Conservation (phyloP, 2,329 filamentous ascomycete genomes). For the Trematosphaeria pertusa region DNA sequence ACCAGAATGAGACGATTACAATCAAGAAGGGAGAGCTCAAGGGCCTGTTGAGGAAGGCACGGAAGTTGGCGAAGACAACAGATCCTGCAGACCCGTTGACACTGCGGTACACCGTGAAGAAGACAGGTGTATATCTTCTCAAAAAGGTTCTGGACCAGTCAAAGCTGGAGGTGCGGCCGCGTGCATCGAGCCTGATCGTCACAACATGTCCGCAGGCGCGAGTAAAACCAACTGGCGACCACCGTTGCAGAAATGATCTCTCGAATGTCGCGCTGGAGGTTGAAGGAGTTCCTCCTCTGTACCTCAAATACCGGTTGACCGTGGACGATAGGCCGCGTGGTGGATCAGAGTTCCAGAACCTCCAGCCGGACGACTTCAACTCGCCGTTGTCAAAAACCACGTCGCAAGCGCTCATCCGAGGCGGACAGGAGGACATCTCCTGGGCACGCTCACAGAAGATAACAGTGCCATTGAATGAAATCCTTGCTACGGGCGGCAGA, state of each 20-base stretch:
- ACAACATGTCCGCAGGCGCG: constrained; percentile 83
- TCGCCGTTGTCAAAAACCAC: constrained; percentile 75
- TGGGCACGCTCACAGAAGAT: constrained; percentile 83
- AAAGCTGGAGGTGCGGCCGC: constrained; percentile 87
- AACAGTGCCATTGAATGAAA: constrained; percentile 86
- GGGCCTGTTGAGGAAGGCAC: constrained; percentile 73
- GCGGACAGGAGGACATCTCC: constrained; percentile 69
- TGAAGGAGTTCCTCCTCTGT: constrained; percentile 86
- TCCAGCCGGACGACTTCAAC: constrained; percentile 85
- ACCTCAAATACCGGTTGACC: constrained; percentile 88
- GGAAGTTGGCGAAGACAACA: constrained; percentile 61
- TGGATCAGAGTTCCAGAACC: constrained; percentile 83
- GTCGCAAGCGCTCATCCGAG: constrained; percentile 64
- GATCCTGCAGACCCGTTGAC: constrained; percentile 65
- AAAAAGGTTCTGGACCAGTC: constrained; percentile 89
- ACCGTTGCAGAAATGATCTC: constrained; percentile 85
- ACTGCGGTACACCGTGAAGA: constrained; percentile 78
- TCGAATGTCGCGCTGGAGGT: constrained; percentile 86
- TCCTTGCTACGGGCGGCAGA: constrained; percentile 76
- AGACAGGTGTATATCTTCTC: constrained; percentile 85
- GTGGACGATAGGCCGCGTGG: constrained; percentile 84
- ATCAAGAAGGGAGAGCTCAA: constrained; percentile 77
- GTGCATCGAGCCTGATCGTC: constrained; percentile 78
- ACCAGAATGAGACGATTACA: constrained; percentile 78
- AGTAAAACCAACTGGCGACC: constrained; percentile 69